phyloP scores from a whole-genome alignment of 305 asterid genomes.

The Plantago coronopus region DNA sequence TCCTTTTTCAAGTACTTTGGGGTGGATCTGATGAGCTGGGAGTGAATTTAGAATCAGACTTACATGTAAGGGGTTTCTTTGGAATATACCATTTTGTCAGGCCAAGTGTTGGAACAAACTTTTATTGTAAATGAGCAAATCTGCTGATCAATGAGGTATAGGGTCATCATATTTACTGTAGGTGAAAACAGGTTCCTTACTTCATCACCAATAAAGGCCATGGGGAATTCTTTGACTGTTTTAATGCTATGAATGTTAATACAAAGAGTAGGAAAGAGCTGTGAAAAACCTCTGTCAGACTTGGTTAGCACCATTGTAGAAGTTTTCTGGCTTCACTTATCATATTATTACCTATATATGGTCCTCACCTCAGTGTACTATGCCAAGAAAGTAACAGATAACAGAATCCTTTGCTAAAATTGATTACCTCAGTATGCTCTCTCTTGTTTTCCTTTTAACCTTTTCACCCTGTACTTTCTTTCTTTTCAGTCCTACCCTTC shows the following conservation, averaged over 20 bases:
- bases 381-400: slow-evolving; percentile 25
- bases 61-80: no score
- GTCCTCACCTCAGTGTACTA: slow-evolving; percentile 30
- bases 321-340: slow-evolving; percentile 20
- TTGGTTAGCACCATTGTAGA: slow-evolving; percentile 28
- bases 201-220: slow-evolving; percentile 18
- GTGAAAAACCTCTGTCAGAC: slow-evolving; percentile 28
- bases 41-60: neutral
- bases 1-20: neutral
- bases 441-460: slow-evolving; percentile 11
- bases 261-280: slow-evolving; percentile 25
- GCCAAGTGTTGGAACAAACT: neutral
- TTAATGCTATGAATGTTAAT: slow-evolving; percentile 18
- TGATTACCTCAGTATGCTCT: slow-evolving; percentile 20
- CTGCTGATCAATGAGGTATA: slow-evolving; percentile 20
- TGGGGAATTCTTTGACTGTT: slow-evolving; percentile 17
- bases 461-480: slow-evolving; percentile 19
- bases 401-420: slow-evolving; percentile 22
- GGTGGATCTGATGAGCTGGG: neutral
- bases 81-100: no score
- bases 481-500: slow-evolving; percentile 6
- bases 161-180: slow-evolving; percentile 12
- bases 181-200: neutral
- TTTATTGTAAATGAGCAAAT: slow-evolving; percentile 18
- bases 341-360: slow-evolving; percentile 31